Evolutionary conservation across 495 filamentous ascomycete species (phyloP).

Genomic region (Saxispiralis lemnorum): DNA sequence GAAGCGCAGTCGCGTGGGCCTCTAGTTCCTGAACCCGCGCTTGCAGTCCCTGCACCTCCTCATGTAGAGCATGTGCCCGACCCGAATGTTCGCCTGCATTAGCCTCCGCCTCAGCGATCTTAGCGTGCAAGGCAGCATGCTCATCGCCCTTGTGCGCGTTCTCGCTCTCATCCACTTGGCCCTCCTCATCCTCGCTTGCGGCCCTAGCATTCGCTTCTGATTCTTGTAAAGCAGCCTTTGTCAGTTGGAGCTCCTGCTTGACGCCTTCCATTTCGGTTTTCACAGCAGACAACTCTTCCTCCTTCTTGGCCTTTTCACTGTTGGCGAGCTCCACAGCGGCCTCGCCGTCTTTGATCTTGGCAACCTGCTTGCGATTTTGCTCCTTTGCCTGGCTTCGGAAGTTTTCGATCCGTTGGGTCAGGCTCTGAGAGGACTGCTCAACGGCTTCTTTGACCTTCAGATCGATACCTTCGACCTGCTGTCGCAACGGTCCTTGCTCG

Average conservation of each 20-base stretch:
- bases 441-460: constrained; percentile 31
- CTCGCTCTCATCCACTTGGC: constrained; percentile 20
- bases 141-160: constrained; percentile 9
- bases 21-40: constrained; percentile 28
- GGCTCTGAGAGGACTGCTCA: constrained; percentile 26
- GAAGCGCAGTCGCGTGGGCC: constrained; percentile 28
- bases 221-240: constrained; percentile 18
- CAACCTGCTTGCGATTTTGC: constrained; percentile 33
- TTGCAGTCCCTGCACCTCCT: constrained; percentile 14
- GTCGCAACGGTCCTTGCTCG: constrained; percentile 40
- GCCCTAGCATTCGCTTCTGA: constrained; percentile 5
- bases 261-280: constrained; percentile 10
- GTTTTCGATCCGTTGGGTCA: constrained; percentile 26
- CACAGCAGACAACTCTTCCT: constrained; percentile 12
- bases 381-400: constrained; percentile 46
- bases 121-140: constrained; percentile 15
- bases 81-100: constrained; percentile 27
- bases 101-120: constrained; percentile 28
- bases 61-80: constrained; percentile 17
- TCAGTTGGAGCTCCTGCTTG: constrained; percentile 27
- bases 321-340: constrained; percentile 26
- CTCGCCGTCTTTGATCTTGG: constrained; percentile 34
- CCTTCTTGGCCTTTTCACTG: constrained; percentile 22
- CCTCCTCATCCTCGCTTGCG: constrained; percentile 21
- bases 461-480: constrained; percentile 33